Evolutionary conservation across 2,329 filamentous ascomycete genomes (phyloP).

Genomic region (Colletotrichum neosansevieriae): DNA sequence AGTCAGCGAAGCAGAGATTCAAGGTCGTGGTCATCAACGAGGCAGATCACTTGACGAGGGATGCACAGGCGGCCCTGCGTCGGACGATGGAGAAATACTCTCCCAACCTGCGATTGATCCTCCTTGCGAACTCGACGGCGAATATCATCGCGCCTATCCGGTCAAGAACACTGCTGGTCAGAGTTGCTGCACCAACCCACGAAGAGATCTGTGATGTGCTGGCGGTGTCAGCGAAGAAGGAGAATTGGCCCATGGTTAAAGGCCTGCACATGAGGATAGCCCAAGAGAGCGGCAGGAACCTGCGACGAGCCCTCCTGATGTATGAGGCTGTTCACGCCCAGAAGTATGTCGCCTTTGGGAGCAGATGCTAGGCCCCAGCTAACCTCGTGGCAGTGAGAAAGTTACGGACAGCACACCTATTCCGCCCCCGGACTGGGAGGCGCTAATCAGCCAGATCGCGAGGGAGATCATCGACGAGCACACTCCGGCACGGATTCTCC

Average conservation of each 20-base stretch:
- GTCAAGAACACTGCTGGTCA: constrained; percentile 88
- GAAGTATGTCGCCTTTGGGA: constrained; percentile 73
- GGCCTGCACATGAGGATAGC: constrained; percentile 88
- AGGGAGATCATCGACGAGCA: constrained; percentile 94
- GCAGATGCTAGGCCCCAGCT: constrained; percentile 41
- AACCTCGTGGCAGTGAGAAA: constrained; percentile 76
- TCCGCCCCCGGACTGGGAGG: constrained; percentile 97
- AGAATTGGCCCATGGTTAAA: constrained; percentile 83
- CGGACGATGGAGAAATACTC: constrained; percentile 99
- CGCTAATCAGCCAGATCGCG: constrained; percentile 89
- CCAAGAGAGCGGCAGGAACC: constrained; percentile 88
- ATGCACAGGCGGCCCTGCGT: constrained; percentile 94
- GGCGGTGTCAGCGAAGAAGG: constrained; percentile 77
- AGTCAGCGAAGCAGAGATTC: constrained; percentile 89
- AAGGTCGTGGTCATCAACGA: constrained; percentile 99
- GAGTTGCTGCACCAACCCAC: constrained; percentile 90
- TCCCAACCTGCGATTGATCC: constrained; percentile 89
- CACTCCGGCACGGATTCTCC: constrained; percentile 87
- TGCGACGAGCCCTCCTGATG: constrained; percentile 93
- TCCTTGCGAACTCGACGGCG: constrained; percentile 94
- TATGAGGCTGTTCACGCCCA: constrained; percentile 97
- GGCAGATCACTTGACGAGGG: constrained; percentile 91
- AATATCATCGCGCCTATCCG: constrained; percentile 99
- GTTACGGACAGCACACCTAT: constrained; percentile 89
- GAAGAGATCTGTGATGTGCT: constrained; percentile 86